These are phyloP conservation scores for Diaporthe velutina DNA, from an alignment of 2,329 filamentous ascomycete species.

Conservation along the genomic window DNA sequence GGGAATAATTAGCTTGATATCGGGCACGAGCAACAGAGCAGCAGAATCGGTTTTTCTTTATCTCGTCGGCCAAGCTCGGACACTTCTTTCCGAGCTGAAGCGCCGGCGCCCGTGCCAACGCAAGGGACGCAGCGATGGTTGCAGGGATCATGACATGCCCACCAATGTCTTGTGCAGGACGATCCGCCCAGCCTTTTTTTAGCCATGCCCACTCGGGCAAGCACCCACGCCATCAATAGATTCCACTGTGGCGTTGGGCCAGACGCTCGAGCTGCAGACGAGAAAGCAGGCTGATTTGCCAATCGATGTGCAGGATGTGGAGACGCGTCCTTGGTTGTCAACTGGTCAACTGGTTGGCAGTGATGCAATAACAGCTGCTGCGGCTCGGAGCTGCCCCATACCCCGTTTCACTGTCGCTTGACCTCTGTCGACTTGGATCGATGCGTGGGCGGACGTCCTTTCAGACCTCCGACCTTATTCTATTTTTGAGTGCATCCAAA, in stretches of 20 bases:
- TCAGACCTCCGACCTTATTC: background rate
- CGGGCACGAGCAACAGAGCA: background rate
- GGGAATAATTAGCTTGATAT: too few species aligned
- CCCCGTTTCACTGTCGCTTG: conserved; percentile 19
- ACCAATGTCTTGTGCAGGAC: conserved; percentile 32
- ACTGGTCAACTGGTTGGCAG: background rate
- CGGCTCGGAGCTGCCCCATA: conserved; percentile 2
- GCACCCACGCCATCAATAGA: conserved; percentile 25
- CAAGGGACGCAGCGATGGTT: conserved; percentile 22
- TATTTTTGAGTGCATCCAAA: too few species aligned
- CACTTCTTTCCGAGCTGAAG: conserved; percentile 22
- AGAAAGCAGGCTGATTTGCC: conserved; percentile 3
- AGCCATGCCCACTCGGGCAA: conserved; percentile 33
- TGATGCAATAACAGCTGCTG: conserved; percentile 36
- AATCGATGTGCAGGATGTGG: conserved; percentile 11
- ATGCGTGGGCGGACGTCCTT: conserved; percentile 1
- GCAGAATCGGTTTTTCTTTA: background rate
- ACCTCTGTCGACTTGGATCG: background rate
- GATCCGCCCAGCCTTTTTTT: conserved; percentile 10
- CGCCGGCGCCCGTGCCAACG: conserved; percentile 26
- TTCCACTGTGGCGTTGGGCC: conserved; percentile 30
- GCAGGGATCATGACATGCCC: conserved; percentile 28
- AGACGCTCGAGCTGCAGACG: conserved; percentile 17
- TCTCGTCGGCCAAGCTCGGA: conserved; percentile 6
- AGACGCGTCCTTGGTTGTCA: background rate